phyloP scores from a whole-genome alignment of 228 moss, liverwort and hornwort species.

The Sphagnum fallax region DNA sequence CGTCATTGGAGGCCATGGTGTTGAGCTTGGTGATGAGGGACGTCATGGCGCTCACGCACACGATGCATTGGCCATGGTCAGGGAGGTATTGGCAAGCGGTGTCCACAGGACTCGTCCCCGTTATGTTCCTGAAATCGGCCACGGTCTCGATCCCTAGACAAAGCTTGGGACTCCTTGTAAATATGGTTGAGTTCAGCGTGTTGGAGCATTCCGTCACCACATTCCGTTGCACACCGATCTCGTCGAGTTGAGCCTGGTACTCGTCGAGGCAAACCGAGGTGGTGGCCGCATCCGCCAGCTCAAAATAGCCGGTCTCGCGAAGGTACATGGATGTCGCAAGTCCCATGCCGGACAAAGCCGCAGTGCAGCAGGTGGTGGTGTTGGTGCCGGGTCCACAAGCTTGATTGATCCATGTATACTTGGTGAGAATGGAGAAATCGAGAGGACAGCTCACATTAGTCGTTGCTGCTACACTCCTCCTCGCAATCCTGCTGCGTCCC shows the following conservation, averaged over 20 bases:
- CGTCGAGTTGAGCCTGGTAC: conserved; percentile 15
- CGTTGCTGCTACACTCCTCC: conserved; percentile 3
- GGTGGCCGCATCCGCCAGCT: conserved; percentile 15
- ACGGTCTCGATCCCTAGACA: conserved; percentile 29
- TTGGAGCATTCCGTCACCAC: conserved; percentile 19
- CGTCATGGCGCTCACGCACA: conserved; percentile 17
- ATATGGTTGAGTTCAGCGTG: conserved; percentile 1
- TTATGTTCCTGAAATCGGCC: conserved; percentile 11
- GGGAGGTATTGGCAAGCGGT: conserved; percentile 20
- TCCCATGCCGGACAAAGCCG: conserved; percentile 23
- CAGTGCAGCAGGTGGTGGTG: conserved; percentile 22
- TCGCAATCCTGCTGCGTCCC: background rate
- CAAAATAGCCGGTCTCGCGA: conserved; percentile 15
- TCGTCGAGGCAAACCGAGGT: conserved; percentile 13
- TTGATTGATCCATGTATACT: conserved; percentile 22
- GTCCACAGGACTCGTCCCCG: conserved; percentile 6
- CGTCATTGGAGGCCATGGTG: conserved; percentile 2
- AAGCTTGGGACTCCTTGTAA: conserved; percentile 20
- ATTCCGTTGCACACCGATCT: conserved; percentile 16
- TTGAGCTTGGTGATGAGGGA: conserved; percentile 6
- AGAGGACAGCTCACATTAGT: conserved; percentile 21
- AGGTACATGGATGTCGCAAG: conserved; percentile 26
- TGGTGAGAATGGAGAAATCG: conserved; percentile 27
- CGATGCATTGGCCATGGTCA: conserved; percentile 16
- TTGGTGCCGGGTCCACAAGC: conserved; percentile 13